Evolutionary conservation across 495 filamentous ascomycete species (phyloP), one percentile per base, ranked within the genome.

Genomic region (Penicillium goetzii): DNA sequence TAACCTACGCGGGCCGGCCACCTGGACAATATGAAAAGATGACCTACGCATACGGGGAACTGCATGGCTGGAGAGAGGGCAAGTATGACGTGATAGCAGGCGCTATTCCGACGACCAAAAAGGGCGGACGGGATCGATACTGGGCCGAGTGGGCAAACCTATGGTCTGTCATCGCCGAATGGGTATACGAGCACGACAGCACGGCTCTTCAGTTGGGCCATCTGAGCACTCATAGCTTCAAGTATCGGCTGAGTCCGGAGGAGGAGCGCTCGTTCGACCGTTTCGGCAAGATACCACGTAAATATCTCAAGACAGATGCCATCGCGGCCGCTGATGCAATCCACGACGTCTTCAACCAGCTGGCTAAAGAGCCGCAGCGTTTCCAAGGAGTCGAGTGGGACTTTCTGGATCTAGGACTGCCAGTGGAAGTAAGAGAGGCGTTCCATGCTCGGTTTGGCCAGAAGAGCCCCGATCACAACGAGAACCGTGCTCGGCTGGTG

Each of bases 171-270:
- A 56, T 56, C 19, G 33, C 54, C 19, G 54, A 40, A 26, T 56
- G 54, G 54, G 32, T 41, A 15, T 56, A 40, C 21, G 54, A 56
- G 54, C n/a, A 56, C 25, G 54, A 56, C 54, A 56, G 54, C 30
- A 32, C 30, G 23, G 33, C 54, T 15, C 54, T 56, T 19, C 54
- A 36, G n/a, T 15, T 36, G 17, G 36, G 36, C 4, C 33, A 40
- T 38, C 25, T 56, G 17, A 32, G 33, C 32, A 19, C 21, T 40
- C 30, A 23, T 41, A 38, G n/a, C 21, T 57, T 41, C 40, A 58
- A 45, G 15, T 19, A 34, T 43, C 28, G 36, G 21, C 36, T 41
- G 28, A 54, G 17, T 23, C 26, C 5, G 2, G 51, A 54, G 32
- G 51, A 54, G 23, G 30, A 34, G 30, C 3, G 30, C 30, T 54